These are phyloP conservation scores for Solanum aculeatissimum DNA, from an alignment of 305 asterid genomes.

Conservation along the genomic window DNA sequence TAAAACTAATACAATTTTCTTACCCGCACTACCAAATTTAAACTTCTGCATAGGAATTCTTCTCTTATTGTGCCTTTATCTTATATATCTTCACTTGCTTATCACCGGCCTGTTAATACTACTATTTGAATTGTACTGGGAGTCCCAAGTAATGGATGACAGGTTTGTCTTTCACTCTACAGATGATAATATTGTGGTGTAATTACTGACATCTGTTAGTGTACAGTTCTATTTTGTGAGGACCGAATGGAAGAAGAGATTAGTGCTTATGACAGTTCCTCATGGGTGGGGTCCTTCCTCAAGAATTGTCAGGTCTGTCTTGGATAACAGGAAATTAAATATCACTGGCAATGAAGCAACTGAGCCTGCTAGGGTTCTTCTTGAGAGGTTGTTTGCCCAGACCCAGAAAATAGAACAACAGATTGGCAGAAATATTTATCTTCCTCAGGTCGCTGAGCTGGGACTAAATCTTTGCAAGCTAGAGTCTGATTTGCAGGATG, in stretches of 20 bases:
- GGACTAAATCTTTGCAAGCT: constrained; percentile 38
- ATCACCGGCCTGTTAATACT: background rate
- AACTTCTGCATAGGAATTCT: background rate
- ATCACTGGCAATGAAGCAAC: constrained; percentile 46
- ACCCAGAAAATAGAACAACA: constrained; percentile 86
- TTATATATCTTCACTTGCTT: background rate
- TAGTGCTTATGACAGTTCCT: constrained; percentile 16
- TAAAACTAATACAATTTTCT: background rate
- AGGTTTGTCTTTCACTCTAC: background rate
- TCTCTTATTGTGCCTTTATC: background rate
- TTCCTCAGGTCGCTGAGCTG: constrained; percentile 40
- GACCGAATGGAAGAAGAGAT: constrained; percentile 30
- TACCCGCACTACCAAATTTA: background rate
- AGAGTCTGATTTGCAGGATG: constrained; percentile 62
- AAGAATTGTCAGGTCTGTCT: constrained; percentile 43
- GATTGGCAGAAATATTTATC: constrained; percentile 44
- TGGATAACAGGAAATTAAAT: constrained; percentile 40
- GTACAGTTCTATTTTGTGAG: constrained; percentile 32
- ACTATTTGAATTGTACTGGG: background rate
- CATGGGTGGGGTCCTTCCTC: constrained; percentile 16
- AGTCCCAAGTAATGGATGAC: background rate
- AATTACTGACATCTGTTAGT: background rate
- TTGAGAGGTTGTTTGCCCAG: constrained; percentile 71
- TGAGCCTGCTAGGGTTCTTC: constrained; percentile 64
- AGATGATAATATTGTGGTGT: background rate